A percentile compares a stretch with the other conserved stretches of the same genome.
Evolutionary conservation across 371 early-diverging fungal genomes (phyloP).

Genomic region (Nematocida sp.): DNA sequence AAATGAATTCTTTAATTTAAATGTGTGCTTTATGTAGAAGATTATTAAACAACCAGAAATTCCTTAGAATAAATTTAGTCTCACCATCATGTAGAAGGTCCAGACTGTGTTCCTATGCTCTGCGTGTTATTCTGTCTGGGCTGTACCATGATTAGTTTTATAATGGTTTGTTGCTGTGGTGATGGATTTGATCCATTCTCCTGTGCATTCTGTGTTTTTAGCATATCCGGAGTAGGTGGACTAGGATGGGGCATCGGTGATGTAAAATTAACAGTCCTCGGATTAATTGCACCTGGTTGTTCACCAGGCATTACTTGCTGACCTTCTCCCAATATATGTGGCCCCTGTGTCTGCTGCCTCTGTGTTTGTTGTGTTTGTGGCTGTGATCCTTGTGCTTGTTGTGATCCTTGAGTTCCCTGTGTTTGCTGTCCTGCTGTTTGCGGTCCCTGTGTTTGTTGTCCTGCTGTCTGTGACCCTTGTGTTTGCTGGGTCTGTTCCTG

Average conservation of each 20-base stretch:
- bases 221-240: not conserved
- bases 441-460: too few relatives aligned
- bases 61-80: too few relatives aligned
- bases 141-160: conserved; percentile 29
- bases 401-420: not conserved
- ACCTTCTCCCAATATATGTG: not conserved
- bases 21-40: too few relatives aligned
- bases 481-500: too few relatives aligned
- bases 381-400: too few relatives aligned
- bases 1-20: too few relatives aligned
- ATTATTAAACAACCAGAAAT: too few relatives aligned
- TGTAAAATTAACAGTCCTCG: not conserved
- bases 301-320: not conserved
- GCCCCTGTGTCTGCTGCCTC: not conserved
- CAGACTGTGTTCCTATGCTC: not conserved
- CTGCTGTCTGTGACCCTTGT: too few relatives aligned
- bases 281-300: not conserved
- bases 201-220: not conserved
- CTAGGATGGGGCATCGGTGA: not conserved
- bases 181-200: not conserved
- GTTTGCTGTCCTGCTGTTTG: not conserved
- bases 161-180: conserved; percentile 1
- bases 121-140: not conserved
- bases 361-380: too few relatives aligned
- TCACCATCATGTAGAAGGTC: too few relatives aligned